Base-by-base conservation (phyloP, 208 protist species). In the Histomonas meleagridis region DNA sequence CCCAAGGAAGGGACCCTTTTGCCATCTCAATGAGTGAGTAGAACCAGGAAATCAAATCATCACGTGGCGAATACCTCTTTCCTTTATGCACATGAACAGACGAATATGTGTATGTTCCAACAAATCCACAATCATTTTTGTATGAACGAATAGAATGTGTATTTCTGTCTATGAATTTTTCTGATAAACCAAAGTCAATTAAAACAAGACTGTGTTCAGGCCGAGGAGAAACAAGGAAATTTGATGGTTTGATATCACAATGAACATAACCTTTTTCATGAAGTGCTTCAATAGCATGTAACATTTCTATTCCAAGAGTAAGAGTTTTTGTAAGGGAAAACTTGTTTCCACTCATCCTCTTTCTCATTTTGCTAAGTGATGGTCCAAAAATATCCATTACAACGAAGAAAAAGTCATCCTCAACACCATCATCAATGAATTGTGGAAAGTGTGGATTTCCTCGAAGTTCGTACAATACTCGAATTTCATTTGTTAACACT, bases 41-140 rank as follows among this genome's bases (percentile, higher is more conserved):
- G 28, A 86, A 86, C 76, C 76, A 86, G 21, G 76, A 86, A 38
- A 86, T 40, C 46, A 86, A n/a, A 55, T 86, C 76, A 86, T 86
- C 76, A 16, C 76, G 40, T 21, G 46, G 23, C 14, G 46, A 55
- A 3, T 57, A 46, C 38, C 55, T 46, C 18, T 23, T 51, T 14
- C 76, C 46, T 32, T 86, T 46, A 16, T 86, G 76, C 1, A 46
- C 76, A 28, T 86, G 43, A 49, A 86, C 55, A 26, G 76, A 86
- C 4, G 76, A 40, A 55, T 86, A 86, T 10, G 18, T 51, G 76
- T 46, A 86, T 18, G 76, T 86, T 18, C 76, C 76, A 2, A 46
- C 46, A 55, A 86, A 86, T 14, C 76, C 76, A 38, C 18, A 40
- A 10, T 86, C n/a, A 7, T 48, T 16, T 12, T n/a, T 32, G 38